A percentile compares a stretch with the other conserved stretches of the same genome.
Conservation (phyloP, 192 early-diverging fungal genomes). For the Kappamyces sp. region DNA sequence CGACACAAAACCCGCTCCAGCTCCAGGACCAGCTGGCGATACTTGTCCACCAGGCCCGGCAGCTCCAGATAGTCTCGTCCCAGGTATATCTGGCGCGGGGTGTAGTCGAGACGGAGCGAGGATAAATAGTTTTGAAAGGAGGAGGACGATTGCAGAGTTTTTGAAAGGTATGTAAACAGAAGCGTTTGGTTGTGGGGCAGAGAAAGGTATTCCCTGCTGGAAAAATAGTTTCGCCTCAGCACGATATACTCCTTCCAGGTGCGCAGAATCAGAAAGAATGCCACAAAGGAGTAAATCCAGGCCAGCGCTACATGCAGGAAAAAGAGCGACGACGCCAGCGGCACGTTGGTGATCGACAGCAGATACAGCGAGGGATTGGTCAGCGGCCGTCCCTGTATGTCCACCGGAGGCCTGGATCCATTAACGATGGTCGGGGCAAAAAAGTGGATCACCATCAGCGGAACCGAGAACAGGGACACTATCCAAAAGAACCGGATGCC, state of each 20-base stretch:
- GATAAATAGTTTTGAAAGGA: slow-evolving; percentile 24
- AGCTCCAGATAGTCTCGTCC: slow-evolving; percentile 31
- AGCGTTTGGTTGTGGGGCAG: slow-evolving; percentile 26
- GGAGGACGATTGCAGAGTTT: slow-evolving; percentile 19
- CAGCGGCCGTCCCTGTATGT: slow-evolving; percentile 1
- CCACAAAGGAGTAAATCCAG: slow-evolving; percentile 24
- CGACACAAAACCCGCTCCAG: slow-evolving; percentile 27
- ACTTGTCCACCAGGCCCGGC: slow-evolving; percentile 30
- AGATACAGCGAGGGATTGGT: slow-evolving; percentile 22
- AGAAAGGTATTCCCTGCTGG: slow-evolving; percentile 19
- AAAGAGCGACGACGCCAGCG: slow-evolving; percentile 15
- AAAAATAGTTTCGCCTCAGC: slow-evolving; percentile 27
- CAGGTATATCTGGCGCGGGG: slow-evolving; percentile 21
- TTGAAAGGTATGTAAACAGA: slow-evolving; percentile 34
- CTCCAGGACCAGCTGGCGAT: slow-evolving; percentile 23
- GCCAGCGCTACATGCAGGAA: slow-evolving; percentile 33
- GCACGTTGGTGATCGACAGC: slow-evolving; percentile 29
- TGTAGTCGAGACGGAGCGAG: slow-evolving; percentile 10
- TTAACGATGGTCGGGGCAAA: slow-evolving; percentile 12
- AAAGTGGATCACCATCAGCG: slow-evolving; percentile 23
- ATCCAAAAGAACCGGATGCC: slow-evolving; percentile 25
- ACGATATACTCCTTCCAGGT: slow-evolving; percentile 29
- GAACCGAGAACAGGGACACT: slow-evolving; percentile 23
- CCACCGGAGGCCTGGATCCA: too few species aligned
- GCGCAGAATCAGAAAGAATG: slow-evolving; percentile 22